phyloP scores from a whole-genome alignment of 805 yeast species.

The Starmera dryadoides region DNA sequence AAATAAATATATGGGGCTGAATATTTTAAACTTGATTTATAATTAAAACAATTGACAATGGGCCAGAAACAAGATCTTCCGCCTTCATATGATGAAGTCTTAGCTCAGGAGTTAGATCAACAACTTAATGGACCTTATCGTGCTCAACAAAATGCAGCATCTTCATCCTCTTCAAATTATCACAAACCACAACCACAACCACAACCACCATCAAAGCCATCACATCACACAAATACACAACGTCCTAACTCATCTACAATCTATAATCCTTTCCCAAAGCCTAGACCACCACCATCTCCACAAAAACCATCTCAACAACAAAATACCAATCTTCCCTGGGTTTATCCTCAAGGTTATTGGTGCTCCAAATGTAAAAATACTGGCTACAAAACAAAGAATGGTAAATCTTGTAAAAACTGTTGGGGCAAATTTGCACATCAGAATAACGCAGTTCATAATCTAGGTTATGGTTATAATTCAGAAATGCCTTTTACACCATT shows the following conservation, averaged over 20 bases:
- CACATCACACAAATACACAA: no score
- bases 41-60: no score
- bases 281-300: not conserved
- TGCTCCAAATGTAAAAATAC: slow-evolving; percentile 73
- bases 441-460: slow-evolving; percentile 4
- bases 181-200: slow-evolving; percentile 3
- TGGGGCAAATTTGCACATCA: slow-evolving; percentile 51
- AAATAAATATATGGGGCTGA: no score
- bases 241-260: slow-evolving; percentile 2
- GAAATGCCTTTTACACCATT: no score
- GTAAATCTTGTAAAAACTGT: slow-evolving; percentile 62
- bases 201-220: slow-evolving; percentile 12
- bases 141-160: slow-evolving; percentile 14
- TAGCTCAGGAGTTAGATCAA: slow-evolving; percentile 15
- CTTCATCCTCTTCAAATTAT: slow-evolving; percentile 8
- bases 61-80: slow-evolving; percentile 19
- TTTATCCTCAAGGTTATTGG: slow-evolving; percentile 51
- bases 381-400: slow-evolving; percentile 54
- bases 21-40: no score
- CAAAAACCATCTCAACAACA: no score
- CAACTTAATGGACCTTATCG: not conserved
- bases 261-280: slow-evolving; percentile 1
- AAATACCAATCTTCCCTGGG: slow-evolving; percentile 42
- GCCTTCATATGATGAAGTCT: slow-evolving; percentile 42
- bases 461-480: slow-evolving; percentile 5